These are phyloP conservation scores for Lecanicillium sp. DNA, from an alignment of 2,329 filamentous ascomycete genomes.

Conservation along the genomic window DNA sequence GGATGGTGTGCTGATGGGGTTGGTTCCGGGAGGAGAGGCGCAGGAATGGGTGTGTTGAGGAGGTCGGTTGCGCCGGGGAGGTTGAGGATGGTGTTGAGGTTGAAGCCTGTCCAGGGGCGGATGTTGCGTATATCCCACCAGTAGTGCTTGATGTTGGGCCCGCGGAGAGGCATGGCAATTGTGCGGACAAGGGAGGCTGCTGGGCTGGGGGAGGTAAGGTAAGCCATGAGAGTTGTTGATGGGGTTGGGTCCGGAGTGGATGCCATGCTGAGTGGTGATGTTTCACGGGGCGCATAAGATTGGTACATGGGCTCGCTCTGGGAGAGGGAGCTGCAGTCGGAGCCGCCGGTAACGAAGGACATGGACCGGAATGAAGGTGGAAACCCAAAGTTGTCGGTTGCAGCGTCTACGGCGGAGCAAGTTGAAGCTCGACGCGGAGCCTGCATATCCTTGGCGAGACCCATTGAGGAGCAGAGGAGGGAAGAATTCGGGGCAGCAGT, in stretches of 20 bases:
- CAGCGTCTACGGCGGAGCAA: conserved; percentile 57
- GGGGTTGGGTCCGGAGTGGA: conserved; percentile 36
- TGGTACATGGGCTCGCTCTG: conserved; percentile 31
- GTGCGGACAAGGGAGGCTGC: conserved; percentile 74
- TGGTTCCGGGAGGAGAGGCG: conserved; percentile 52
- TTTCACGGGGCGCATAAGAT: conserved; percentile 36
- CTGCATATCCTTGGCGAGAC: conserved; percentile 35
- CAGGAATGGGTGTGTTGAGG: conserved; percentile 60
- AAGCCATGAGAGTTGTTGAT: conserved; percentile 65
- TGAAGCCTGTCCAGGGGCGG: conserved; percentile 76
- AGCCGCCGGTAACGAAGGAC: conserved; percentile 32
- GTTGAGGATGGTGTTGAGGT: conserved; percentile 57
- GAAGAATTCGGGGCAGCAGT: too few species aligned
- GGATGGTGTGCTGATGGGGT: conserved; percentile 55
- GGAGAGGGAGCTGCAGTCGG: conserved; percentile 11
- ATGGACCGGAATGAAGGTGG: conserved; percentile 70
- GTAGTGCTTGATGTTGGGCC: conserved; percentile 69
- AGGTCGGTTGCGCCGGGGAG: conserved; percentile 66
- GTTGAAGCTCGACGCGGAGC: conserved; percentile 52
- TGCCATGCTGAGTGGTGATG: conserved; percentile 33
- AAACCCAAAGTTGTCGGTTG: conserved; percentile 66
- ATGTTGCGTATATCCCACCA: conserved; percentile 96
- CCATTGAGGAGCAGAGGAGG: conserved; percentile 59
- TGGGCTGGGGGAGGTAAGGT: conserved; percentile 73
- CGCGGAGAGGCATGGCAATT: conserved; percentile 60